phyloP scores from a whole-genome alignment of 148 eudicot species.

The Tetragonia tetragonoides region DNA sequence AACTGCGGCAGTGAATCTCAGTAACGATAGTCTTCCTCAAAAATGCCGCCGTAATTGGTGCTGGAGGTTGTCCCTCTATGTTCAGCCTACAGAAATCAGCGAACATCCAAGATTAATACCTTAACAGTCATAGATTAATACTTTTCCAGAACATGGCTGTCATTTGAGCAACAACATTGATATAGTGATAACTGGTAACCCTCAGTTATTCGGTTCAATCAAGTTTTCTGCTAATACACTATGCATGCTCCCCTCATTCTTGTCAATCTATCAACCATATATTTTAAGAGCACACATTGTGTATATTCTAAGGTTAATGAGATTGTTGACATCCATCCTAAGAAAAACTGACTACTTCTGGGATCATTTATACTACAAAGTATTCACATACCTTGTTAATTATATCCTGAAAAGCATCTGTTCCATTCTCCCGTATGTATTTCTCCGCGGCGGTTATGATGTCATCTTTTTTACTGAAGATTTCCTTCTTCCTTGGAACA shows the following conservation, averaged over 20 bases:
- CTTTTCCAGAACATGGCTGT: too few species aligned
- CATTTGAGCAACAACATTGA: background rate
- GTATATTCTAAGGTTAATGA: too few species aligned
- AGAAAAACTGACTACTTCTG: too few species aligned
- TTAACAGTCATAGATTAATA: background rate
- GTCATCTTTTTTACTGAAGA: slow-evolving; percentile 62
- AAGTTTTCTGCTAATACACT: too few species aligned
- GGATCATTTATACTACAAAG: background rate
- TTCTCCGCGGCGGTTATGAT: slow-evolving; percentile 74
- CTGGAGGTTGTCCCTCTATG: slow-evolving; percentile 23
- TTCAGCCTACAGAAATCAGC: slow-evolving; percentile 36
- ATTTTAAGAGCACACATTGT: too few species aligned
- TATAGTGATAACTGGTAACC: too few species aligned
- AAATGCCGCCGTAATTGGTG: slow-evolving; percentile 26
- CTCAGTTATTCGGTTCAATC: too few species aligned
- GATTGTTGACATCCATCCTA: too few species aligned
- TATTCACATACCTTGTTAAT: slow-evolving; percentile 48
- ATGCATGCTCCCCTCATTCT: too few species aligned
- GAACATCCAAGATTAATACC: background rate
- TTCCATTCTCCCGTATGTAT: slow-evolving; percentile 69
- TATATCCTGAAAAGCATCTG: slow-evolving; percentile 59
- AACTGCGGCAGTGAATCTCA: slow-evolving; percentile 16
- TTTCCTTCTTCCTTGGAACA: slow-evolving; percentile 59
- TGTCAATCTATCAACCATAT: too few species aligned
- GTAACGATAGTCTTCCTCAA: slow-evolving; percentile 41